phyloP scores from a whole-genome alignment of 2,329 filamentous ascomycete species.

The Botrytis sinoallii region DNA sequence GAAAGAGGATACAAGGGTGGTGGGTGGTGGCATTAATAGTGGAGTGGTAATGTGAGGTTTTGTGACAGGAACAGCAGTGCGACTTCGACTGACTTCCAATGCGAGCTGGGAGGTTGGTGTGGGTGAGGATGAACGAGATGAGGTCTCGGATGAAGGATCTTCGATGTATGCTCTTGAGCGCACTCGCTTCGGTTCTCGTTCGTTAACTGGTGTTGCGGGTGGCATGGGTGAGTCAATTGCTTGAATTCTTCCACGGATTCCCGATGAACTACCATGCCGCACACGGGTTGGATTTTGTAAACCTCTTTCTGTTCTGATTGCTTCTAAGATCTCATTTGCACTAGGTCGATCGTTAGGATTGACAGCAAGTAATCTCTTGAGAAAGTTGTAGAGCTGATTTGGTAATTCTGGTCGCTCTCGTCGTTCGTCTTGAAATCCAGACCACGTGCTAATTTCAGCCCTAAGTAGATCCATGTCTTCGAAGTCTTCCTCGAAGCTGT shows the following conservation, averaged over 20 bases:
- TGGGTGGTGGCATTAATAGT: conserved; percentile 43
- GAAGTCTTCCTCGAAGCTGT: conserved; percentile 82
- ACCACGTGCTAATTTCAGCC: conserved; percentile 82
- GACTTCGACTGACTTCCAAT: conserved; percentile 22
- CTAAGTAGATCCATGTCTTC: conserved; percentile 85
- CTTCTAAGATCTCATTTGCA: conserved; percentile 74
- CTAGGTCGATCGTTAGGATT: conserved; percentile 75
- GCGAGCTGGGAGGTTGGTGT: conserved; percentile 25
- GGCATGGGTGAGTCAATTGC: conserved; percentile 36
- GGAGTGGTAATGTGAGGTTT: conserved; percentile 35
- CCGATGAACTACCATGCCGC: conserved; percentile 30
- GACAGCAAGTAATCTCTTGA: conserved; percentile 77
- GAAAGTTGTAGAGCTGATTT: conserved; percentile 76
- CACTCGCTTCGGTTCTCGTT: conserved; percentile 32
- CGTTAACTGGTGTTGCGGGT: conserved; percentile 32
- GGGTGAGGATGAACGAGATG: conserved; percentile 26
- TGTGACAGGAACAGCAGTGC: conserved; percentile 4
- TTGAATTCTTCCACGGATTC: conserved; percentile 34
- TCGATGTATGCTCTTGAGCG: conserved; percentile 32
- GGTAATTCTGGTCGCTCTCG: conserved; percentile 78
- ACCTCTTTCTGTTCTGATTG: conserved; percentile 36
- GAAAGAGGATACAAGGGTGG: conserved; percentile 36
- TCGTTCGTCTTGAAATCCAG: conserved; percentile 77
- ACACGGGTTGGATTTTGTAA: conserved; percentile 33
- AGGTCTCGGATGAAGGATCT: conserved; percentile 28